A percentile compares a stretch with the other conserved stretches of the same genome.
Conservation (phyloP, 192 early-diverging fungal genomes). For the Coemansia sp. region DNA sequence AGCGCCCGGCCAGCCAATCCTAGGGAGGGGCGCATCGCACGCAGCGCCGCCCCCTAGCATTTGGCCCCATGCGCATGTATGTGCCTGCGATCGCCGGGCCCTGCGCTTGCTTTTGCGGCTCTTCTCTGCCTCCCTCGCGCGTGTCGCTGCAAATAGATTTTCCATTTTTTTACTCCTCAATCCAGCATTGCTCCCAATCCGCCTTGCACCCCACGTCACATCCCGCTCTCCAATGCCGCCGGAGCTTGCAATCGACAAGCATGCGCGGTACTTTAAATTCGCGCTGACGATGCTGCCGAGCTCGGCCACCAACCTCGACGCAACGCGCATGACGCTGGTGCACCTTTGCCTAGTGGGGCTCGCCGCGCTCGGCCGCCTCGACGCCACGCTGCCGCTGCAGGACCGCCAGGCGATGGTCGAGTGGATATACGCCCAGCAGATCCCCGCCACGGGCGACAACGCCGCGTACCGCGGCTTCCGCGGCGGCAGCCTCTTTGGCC, state of each 20-base stretch:
- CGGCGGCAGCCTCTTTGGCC: constrained; percentile 52
- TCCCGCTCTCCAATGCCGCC: constrained; percentile 6
- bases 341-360: constrained; percentile 81
- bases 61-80: too few species aligned
- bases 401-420: constrained; percentile 74
- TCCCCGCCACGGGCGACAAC: constrained; percentile 38
- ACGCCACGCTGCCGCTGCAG: constrained; percentile 49
- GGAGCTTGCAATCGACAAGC: constrained; percentile 53
- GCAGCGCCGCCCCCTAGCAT: too few species aligned
- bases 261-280: constrained; percentile 69
- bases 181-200: too few species aligned
- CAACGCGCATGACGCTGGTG: constrained; percentile 81
- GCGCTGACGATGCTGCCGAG: constrained; percentile 68
- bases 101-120: too few species aligned
- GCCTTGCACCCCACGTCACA: too few species aligned
- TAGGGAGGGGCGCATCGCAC: too few species aligned
- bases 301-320: constrained; percentile 67
- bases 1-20: too few species aligned
- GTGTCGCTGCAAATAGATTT: too few species aligned
- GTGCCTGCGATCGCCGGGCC: too few species aligned
- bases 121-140: too few species aligned
- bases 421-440: constrained; percentile 96
- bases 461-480: constrained; percentile 48
- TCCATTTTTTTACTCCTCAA: too few species aligned
- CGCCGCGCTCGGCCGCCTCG: constrained; percentile 71